Evolutionary conservation across 148 eudicot genomes (phyloP), one percentile per base, ranked within the genome.

Genomic region (Persicaria tinctoria): DNA sequence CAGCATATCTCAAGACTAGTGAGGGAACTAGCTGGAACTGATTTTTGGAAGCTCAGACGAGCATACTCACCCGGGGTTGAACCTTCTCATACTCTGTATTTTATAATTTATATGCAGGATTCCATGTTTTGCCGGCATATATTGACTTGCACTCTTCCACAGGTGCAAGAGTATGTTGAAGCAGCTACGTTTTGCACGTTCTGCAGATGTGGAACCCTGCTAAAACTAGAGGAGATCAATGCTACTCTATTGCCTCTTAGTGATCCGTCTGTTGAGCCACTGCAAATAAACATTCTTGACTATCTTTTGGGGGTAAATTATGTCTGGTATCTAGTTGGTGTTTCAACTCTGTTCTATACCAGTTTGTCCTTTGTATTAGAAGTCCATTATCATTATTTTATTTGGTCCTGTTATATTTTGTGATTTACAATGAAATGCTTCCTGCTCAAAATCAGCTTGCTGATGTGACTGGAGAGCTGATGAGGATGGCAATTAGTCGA

Each of bases 141-240:
- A 41, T n/a, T 71, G 20, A 51, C 71, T 11, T 44, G 74, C 79
- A 51, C 60, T 68, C 10, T 53, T 81, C 71, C 76, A 66, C 85
- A 96, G 99, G 85, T 96, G 18, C 99, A 96, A 83, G 99, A 96
- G 76, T 96, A 96, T 79, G 85, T 96, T 74, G 99, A 96, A 86
- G 99, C 99, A 70, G 99, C 97, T 46, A 96, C 99, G 14, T 82
- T 96, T 16, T 92, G 85, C 82, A 86, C 88, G 78, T 96, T 96
- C 76, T 96, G 99, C 88, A 83, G 86, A 82, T 83, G 86, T 56
- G 97, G 99, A 46, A 72, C 80, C 64, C 93, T 96, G 73, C 83
- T 96, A 77, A 86, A 82, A 77, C 97, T 92, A 73, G 94, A 88
- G 70, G 97, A 92, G 85, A 83, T 96, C 41, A 96, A 96, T 82